Evolutionary conservation across 192 early-diverging fungal genomes (phyloP).

Genomic region (Coemansia sp.): DNA sequence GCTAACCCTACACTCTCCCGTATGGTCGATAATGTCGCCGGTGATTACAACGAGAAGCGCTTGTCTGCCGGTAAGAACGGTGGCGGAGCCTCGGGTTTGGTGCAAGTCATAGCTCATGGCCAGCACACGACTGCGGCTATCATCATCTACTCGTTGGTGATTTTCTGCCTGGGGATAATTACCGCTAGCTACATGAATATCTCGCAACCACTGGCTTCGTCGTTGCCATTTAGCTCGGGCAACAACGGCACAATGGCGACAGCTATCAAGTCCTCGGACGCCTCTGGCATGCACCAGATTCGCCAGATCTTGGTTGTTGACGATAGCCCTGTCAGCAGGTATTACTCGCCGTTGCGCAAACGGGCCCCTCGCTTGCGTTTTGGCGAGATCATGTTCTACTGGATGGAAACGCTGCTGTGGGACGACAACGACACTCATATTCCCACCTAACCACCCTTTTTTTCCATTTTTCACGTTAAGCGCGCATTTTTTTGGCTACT

Average conservation of each 20-base stretch:
- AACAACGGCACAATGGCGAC: slow-evolving; percentile 36
- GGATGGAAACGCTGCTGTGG: slow-evolving; percentile 62
- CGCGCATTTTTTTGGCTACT: not conserved
- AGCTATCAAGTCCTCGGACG: slow-evolving; percentile 16
- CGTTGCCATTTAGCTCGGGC: slow-evolving; percentile 27
- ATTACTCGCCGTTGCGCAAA: slow-evolving; percentile 51
- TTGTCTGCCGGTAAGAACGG: not conserved
- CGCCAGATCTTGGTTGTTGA: slow-evolving; percentile 58
- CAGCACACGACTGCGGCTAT: slow-evolving; percentile 51
- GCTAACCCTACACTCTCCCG: slow-evolving; percentile 48
- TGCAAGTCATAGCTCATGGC: slow-evolving; percentile 33
- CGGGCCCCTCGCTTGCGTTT: slow-evolving; percentile 49
- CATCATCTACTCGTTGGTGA: slow-evolving; percentile 55
- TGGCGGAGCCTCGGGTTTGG: slow-evolving; percentile 22
- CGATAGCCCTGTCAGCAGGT: slow-evolving; percentile 45
- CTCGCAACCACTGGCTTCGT: slow-evolving; percentile 39
- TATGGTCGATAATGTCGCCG: slow-evolving; percentile 54
- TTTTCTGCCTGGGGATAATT: slow-evolving; percentile 58
- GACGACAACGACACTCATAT: slow-evolving; percentile 49
- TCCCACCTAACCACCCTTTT: slow-evolving; percentile 35
- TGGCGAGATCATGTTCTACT: slow-evolving; percentile 60
- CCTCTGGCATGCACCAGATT: slow-evolving; percentile 43
- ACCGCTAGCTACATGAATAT: slow-evolving; percentile 54
- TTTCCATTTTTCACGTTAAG: not conserved
- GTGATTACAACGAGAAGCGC: slow-evolving; percentile 28